These are phyloP conservation scores for Aspergillus incahuasiensis DNA, from an alignment of 495 filamentous ascomycete genomes.

Conservation along the genomic window DNA sequence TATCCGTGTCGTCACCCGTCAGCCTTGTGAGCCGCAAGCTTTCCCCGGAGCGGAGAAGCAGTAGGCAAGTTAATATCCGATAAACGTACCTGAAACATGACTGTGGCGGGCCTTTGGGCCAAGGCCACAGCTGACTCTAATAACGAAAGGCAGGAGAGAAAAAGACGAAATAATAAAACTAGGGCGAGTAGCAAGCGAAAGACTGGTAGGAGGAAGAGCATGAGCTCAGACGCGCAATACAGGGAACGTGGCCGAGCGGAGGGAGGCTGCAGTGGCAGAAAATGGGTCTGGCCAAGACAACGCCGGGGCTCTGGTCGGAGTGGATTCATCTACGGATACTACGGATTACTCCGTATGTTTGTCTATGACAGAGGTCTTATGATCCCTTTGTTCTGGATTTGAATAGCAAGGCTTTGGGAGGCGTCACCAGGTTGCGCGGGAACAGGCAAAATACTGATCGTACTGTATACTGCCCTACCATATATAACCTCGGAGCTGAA, in stretches of 20 bases:
- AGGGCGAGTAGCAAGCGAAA: conserved; percentile 17
- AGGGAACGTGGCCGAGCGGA: conserved; percentile 6
- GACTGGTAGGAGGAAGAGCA: conserved; percentile 22
- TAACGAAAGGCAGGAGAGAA: conserved; percentile 20
- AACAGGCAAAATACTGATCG: too few species aligned
- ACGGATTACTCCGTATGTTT: too few species aligned
- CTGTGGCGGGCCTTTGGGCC: conserved; percentile 34
- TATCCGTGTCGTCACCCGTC: conserved; percentile 25
- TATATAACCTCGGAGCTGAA: too few species aligned
- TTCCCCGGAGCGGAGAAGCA: not conserved
- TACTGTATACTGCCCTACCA: too few species aligned
- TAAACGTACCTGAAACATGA: conserved; percentile 45
- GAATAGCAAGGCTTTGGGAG: too few species aligned
- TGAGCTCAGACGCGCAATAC: conserved; percentile 7
- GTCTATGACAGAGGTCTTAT: too few species aligned
- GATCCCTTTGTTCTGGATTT: too few species aligned
- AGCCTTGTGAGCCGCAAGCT: not conserved
- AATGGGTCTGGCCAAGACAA: not conserved
- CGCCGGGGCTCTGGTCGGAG: too few species aligned
- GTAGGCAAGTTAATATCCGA: conserved; percentile 5
- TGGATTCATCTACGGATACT: too few species aligned
- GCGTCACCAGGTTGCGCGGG: too few species aligned
- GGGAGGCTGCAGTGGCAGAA: conserved; percentile 5
- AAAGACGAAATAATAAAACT: conserved; percentile 18
- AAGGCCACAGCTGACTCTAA: conserved; percentile 25